Conservation (phyloP, 1,139 yeast species). For the Taiozyma sp. region DNA sequence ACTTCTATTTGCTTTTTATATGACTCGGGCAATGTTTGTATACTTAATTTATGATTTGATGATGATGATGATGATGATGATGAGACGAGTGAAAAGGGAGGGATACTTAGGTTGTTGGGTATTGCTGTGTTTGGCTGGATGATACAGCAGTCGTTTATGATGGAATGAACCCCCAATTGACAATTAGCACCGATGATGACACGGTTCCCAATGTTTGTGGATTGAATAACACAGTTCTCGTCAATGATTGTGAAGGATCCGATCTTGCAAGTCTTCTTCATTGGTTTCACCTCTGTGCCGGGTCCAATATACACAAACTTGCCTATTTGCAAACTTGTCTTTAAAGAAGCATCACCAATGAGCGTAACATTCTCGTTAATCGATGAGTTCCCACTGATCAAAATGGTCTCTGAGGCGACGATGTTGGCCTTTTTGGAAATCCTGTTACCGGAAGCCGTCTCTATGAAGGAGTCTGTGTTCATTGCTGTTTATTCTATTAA, state of each 20-base stretch:
- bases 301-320: constrained; percentile 38
- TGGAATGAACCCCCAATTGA: constrained; percentile 35
- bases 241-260: constrained; percentile 61
- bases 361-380: constrained; percentile 32
- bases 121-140: constrained; percentile 42
- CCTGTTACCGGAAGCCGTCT: constrained; percentile 49
- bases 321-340: constrained; percentile 48
- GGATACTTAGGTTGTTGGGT: constrained; percentile 52
- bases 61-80: constrained; percentile 21
- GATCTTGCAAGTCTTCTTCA: constrained; percentile 31
- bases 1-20: constrained; percentile 39
- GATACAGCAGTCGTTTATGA: constrained; percentile 60
- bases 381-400: constrained; percentile 39
- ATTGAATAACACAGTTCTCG: constrained; percentile 31
- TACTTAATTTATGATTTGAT: constrained; percentile 25
- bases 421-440: constrained; percentile 45
- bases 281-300: constrained; percentile 30
- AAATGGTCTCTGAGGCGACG: constrained; percentile 37
- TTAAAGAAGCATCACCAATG: constrained; percentile 36
- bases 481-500: background rate
- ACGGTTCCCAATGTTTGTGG: constrained; percentile 51
- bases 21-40: constrained; percentile 34
- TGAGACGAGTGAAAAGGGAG: constrained; percentile 53
- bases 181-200: constrained; percentile 46
- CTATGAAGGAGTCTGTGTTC: constrained; percentile 29